phyloP scores from a whole-genome alignment of 768 basidiomycete species.

The Boletus tylopilopsis region DNA sequence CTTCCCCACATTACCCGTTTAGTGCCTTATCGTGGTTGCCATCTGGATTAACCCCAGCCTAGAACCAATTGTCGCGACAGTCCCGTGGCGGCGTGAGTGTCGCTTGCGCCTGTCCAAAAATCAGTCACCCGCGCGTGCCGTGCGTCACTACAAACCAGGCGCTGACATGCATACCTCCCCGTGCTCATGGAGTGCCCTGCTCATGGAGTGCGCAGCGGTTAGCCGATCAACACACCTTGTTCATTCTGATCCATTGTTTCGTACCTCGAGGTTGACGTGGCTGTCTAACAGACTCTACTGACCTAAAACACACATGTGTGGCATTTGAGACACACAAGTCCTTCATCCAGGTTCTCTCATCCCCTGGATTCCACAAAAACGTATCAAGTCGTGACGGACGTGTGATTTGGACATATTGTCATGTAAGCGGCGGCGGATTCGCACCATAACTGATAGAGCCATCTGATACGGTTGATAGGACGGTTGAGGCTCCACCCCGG shows the following conservation, averaged over 20 bases:
- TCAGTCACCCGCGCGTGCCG: background rate
- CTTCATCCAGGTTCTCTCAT: background rate
- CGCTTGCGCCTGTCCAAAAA: constrained; percentile 9
- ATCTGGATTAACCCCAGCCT: constrained; percentile 27
- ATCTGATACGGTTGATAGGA: constrained; percentile 31
- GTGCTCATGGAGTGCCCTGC: background rate
- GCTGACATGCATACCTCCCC: constrained; percentile 7
- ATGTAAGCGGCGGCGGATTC: constrained; percentile 9
- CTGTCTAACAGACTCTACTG: background rate
- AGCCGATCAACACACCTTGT: constrained; percentile 6
- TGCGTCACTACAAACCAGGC: background rate
- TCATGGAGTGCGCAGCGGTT: background rate
- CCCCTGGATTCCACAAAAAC: background rate
- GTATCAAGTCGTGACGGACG: constrained; percentile 1
- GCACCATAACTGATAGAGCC: constrained; percentile 16
- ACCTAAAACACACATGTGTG: too few relatives aligned
- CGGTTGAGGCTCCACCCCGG: constrained; percentile 3
- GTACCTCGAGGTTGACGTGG: constrained; percentile 7
- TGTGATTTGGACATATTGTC: constrained; percentile 3
- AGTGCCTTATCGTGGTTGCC: constrained; percentile 17
- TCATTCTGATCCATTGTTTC: constrained; percentile 2
- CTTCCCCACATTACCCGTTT: constrained; percentile 18
- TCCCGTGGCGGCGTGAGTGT: constrained; percentile 4
- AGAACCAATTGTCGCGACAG: constrained; percentile 5
- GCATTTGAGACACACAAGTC: constrained; percentile 3